Conservation (phyloP, 768 basidiomycete genomes). For the Grammothele lineata region DNA sequence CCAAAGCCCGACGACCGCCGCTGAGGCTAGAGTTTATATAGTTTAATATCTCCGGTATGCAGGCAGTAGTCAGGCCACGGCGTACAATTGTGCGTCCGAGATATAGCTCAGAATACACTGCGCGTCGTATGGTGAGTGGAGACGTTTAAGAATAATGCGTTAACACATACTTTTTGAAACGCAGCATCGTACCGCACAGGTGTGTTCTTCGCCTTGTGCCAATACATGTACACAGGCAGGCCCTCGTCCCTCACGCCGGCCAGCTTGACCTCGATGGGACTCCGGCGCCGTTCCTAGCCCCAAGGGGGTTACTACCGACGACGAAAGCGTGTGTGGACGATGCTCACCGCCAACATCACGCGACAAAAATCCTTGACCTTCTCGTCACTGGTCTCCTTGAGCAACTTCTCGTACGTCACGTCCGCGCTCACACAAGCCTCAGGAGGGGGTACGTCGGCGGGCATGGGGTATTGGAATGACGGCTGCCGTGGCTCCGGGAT, state of each 20-base stretch:
- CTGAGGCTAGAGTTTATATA: slow-evolving; percentile 47
- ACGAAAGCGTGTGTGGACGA: neutral
- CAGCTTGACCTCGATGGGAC: slow-evolving; percentile 64
- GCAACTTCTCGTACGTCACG: slow-evolving; percentile 28
- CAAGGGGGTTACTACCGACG: neutral
- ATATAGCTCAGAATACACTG: slow-evolving; percentile 79
- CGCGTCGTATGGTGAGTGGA: neutral
- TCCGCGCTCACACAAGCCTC: slow-evolving; percentile 65
- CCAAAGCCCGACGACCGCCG: slow-evolving; percentile 50
- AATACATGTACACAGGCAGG: slow-evolving; percentile 55
- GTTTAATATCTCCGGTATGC: no score
- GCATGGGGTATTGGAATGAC: slow-evolving; percentile 63
- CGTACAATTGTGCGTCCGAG: slow-evolving; percentile 77
- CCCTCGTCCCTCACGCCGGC: slow-evolving; percentile 49
- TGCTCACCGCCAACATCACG: slow-evolving; percentile 5
- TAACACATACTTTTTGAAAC: slow-evolving; percentile 64
- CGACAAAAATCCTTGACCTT: slow-evolving; percentile 32
- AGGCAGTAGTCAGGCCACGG: no score
- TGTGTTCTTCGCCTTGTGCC: slow-evolving; percentile 74
- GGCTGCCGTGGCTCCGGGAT: slow-evolving; percentile 75
- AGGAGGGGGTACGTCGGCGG: slow-evolving; percentile 45
- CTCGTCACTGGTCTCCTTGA: slow-evolving; percentile 32
- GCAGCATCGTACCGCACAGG: slow-evolving; percentile 56
- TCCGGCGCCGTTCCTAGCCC: slow-evolving; percentile 56
- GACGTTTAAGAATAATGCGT: neutral